phyloP scores from a whole-genome alignment of 306 rosid species.

The Rubus idaeus region DNA sequence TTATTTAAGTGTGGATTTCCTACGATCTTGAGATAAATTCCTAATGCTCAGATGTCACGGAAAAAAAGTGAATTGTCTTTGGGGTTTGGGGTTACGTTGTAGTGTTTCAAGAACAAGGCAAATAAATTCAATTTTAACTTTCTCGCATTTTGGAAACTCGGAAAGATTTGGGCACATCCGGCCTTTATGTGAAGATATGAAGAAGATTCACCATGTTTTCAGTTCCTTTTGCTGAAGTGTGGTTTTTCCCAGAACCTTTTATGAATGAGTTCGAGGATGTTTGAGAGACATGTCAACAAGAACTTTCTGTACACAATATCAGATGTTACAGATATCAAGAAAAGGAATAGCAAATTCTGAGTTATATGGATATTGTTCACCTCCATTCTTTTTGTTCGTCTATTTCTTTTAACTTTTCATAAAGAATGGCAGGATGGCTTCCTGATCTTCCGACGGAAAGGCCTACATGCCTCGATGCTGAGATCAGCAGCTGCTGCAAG shows the following conservation, averaged over 20 bases:
- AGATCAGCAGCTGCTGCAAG: slow-evolving; percentile 90
- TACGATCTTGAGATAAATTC: no score
- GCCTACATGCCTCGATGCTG: slow-evolving; percentile 81
- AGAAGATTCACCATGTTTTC: background rate
- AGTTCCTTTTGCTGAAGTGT: background rate
- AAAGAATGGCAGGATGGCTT: slow-evolving; percentile 50
- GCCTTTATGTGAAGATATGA: background rate
- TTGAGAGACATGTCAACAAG: slow-evolving; percentile 20
- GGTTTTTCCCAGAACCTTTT: background rate
- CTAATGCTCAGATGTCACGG: no score
- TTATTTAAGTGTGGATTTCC: no score
- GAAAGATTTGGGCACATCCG: no score
- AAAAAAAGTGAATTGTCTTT: no score
- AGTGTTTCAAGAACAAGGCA: no score
- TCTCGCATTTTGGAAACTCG: no score
- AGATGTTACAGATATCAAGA: slow-evolving; percentile 37
- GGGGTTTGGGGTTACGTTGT: no score
- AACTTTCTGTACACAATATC: slow-evolving; percentile 54
- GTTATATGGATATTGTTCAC: background rate
- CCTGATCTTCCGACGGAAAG: slow-evolving; percentile 66
- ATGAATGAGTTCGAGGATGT: slow-evolving; percentile 23
- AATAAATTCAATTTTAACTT: no score
- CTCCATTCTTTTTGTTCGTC: slow-evolving; percentile 1
- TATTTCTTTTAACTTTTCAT: slow-evolving; percentile 32
- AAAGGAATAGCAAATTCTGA: slow-evolving; percentile 20